Percentiles rank a stretch among this genome's conserved stretches.
These are phyloP conservation scores for Calonectria hawksworthii DNA, from an alignment of 2,329 filamentous ascomycete genomes.

Conservation along the genomic window DNA sequence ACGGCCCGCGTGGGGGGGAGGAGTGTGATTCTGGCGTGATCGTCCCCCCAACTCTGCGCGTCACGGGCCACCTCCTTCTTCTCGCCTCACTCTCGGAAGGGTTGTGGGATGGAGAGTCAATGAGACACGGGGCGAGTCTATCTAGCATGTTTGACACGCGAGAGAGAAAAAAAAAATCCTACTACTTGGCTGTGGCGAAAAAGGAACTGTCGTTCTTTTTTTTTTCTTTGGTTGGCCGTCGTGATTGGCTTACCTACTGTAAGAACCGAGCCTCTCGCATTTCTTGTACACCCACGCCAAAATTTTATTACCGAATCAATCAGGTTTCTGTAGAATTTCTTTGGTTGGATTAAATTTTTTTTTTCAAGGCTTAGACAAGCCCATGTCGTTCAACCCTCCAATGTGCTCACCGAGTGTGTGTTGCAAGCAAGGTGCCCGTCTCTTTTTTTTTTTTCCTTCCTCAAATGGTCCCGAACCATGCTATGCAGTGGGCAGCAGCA, in stretches of 20 bases:
- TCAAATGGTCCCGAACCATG: background rate
- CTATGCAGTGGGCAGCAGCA: background rate
- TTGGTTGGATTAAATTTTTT: background rate
- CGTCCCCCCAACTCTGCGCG: background rate
- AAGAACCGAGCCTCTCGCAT: background rate
- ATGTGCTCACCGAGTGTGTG: background rate
- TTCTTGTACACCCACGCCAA: background rate
- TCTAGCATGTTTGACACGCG: background rate
- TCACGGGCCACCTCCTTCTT: background rate
- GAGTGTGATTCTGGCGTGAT: slow-evolving; percentile 5
- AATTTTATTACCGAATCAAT: background rate
- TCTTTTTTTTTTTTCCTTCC: too few species aligned
- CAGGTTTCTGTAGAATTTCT: background rate
- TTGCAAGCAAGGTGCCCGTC: background rate
- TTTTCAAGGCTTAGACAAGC: background rate
- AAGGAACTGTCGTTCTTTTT: background rate
- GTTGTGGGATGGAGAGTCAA: background rate
- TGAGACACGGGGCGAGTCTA: background rate
- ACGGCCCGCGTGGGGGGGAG: slow-evolving; percentile 2
- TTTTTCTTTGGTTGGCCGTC: background rate
- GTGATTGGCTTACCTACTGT: background rate
- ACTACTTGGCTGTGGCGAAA: background rate
- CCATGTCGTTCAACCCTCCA: background rate
- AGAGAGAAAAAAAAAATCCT: background rate
- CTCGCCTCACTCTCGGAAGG: slow-evolving; percentile 3